Evolutionary conservation across 2,329 filamentous ascomycete genomes (phyloP).

Genomic region (Aaosphaeria pasadenensis): DNA sequence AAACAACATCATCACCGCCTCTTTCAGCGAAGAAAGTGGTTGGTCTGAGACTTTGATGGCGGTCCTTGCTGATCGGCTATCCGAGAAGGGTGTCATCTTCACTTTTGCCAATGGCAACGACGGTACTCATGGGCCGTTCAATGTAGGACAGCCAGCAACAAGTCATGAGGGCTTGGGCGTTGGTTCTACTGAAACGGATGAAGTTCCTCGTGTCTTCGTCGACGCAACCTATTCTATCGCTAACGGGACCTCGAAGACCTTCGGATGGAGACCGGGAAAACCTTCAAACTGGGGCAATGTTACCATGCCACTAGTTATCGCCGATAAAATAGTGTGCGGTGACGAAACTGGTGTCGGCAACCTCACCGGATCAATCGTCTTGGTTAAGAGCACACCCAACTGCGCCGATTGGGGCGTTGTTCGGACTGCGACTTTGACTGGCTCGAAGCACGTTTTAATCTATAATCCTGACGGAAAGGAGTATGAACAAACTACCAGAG

Average conservation of each 20-base stretch:
- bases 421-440: constrained; percentile 50
- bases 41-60: constrained; percentile 39
- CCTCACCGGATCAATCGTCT: constrained; percentile 56
- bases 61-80: constrained; percentile 41
- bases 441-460: constrained; percentile 54
- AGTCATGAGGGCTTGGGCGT: constrained; percentile 44
- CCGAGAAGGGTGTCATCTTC: constrained; percentile 30
- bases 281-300: constrained; percentile 18
- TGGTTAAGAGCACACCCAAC: constrained; percentile 55
- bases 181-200: constrained; percentile 43
- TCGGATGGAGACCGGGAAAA: constrained; percentile 34
- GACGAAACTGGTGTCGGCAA: background rate
- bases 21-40: constrained; percentile 30
- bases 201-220: constrained; percentile 30
- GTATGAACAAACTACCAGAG: too few relatives aligned
- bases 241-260: constrained; percentile 17
- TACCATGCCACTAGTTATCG: constrained; percentile 27
- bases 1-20: constrained; percentile 38
- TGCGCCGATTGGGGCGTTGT: constrained; percentile 58
- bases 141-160: constrained; percentile 40
- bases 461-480: too few relatives aligned
- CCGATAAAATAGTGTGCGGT: constrained; percentile 45
- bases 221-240: constrained; percentile 29
- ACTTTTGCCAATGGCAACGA: constrained; percentile 54
- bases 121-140: constrained; percentile 50